Conservation (phyloP, 768 basidiomycete species). For the Pluteus cervinus region DNA sequence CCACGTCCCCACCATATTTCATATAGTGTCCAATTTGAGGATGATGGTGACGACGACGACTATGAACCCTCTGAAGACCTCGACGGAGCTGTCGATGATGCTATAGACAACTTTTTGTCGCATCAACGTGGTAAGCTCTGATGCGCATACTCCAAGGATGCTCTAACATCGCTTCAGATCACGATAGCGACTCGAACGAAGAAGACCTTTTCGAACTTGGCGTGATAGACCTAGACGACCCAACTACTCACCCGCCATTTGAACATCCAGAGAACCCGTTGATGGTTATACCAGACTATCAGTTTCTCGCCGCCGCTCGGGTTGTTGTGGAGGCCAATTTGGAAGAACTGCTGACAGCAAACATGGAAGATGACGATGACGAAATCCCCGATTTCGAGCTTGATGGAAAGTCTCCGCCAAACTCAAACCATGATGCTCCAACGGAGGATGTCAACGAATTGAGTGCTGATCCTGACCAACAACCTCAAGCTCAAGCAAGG, state of each 20-base stretch:
- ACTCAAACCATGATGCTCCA: no score
- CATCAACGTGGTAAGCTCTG: background rate
- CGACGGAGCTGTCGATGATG: background rate
- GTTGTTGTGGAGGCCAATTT: slow-evolving; percentile 47
- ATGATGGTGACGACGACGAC: slow-evolving; percentile 9
- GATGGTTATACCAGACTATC: slow-evolving; percentile 38
- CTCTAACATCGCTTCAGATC: slow-evolving; percentile 2
- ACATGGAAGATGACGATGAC: no score
- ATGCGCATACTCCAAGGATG: background rate
- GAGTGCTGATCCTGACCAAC: no score
- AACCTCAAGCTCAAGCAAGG: no score
- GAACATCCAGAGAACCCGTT: slow-evolving; percentile 4
- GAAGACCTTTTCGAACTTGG: background rate
- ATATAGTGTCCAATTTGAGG: slow-evolving; percentile 5
- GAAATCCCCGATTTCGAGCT: no score
- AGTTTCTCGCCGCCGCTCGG: slow-evolving; percentile 44
- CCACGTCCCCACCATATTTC: background rate
- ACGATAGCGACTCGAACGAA: slow-evolving; percentile 12
- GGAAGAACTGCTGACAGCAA: no score
- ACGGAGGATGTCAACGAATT: no score
- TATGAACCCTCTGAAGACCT: slow-evolving; percentile 3
- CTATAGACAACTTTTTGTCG: background rate
- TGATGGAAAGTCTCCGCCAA: no score
- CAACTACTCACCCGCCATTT: background rate
- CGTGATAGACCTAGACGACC: background rate